Evolutionary conservation across 495 filamentous ascomycete species (phyloP).

Genomic region (Hyaloscypha hepaticicola): DNA sequence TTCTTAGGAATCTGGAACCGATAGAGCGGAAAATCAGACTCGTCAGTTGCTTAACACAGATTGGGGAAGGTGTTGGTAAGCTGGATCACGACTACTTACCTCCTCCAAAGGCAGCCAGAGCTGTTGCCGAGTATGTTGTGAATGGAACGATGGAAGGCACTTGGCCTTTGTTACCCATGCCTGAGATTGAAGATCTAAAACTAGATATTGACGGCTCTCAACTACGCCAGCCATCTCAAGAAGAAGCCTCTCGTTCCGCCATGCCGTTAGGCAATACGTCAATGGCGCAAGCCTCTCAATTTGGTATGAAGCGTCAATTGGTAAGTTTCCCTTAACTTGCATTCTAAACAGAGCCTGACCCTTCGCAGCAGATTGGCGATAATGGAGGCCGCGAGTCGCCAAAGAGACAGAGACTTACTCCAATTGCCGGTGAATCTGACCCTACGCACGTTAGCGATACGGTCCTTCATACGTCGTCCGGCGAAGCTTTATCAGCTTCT

Average conservation of each 20-base stretch:
- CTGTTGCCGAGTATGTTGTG: slow-evolving; percentile 17
- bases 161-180: slow-evolving; percentile 26
- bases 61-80: slow-evolving; percentile 18
- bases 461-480: background rate
- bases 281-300: background rate
- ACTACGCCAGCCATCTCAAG: background rate
- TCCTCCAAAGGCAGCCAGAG: slow-evolving; percentile 17
- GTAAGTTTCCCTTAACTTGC: slow-evolving; percentile 14
- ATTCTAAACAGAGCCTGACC: slow-evolving; percentile 10
- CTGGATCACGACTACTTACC: slow-evolving; percentile 4
- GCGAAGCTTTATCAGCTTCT: background rate
- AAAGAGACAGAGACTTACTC: slow-evolving; percentile 27
- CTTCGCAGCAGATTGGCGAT: slow-evolving; percentile 9
- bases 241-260: slow-evolving; percentile 1
- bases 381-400: slow-evolving; percentile 14
- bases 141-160: slow-evolving; percentile 7
- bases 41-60: slow-evolving; percentile 19
- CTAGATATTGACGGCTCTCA: background rate
- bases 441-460: slow-evolving; percentile 10
- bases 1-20: slow-evolving; percentile 3
- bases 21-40: slow-evolving; percentile 20
- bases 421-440: slow-evolving; percentile 9
- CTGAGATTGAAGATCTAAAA: slow-evolving; percentile 23
- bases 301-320: slow-evolving; percentile 18
- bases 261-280: background rate